Conservation (phyloP, 1,284 basidiomycete species). For the Mycena citricolor region DNA sequence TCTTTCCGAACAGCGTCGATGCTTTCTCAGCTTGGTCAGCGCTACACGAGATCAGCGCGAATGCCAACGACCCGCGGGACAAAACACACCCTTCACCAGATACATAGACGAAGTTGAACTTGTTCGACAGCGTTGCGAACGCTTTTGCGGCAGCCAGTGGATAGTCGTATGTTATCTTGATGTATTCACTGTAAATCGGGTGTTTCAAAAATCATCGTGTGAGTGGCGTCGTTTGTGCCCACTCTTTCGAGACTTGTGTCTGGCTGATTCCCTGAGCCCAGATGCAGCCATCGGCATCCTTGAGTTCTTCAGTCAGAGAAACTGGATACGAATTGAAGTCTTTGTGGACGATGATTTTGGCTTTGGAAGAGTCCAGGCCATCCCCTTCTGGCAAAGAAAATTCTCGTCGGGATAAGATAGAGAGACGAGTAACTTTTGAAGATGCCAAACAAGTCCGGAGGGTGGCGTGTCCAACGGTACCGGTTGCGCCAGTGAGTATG, state of each 20-base stretch:
- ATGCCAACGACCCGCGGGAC: neutral
- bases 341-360: slow-evolving; percentile 27
- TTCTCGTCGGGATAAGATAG: slow-evolving; percentile 28
- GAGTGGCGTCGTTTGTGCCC: neutral
- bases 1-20: slow-evolving; percentile 22
- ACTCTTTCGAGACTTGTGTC: slow-evolving; percentile 25
- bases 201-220: too few species aligned
- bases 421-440: slow-evolving; percentile 26
- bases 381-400: slow-evolving; percentile 15
- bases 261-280: slow-evolving; percentile 33
- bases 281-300: slow-evolving; percentile 29
- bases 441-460: slow-evolving; percentile 26
- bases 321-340: slow-evolving; percentile 25
- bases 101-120: slow-evolving; percentile 29
- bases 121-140: slow-evolving; percentile 24
- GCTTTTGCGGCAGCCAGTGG: slow-evolving; percentile 30
- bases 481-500: slow-evolving; percentile 32
- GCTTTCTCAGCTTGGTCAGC: slow-evolving; percentile 16
- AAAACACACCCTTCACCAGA: slow-evolving; percentile 27
- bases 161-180: slow-evolving; percentile 27
- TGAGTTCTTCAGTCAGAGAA: slow-evolving; percentile 24
- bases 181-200: slow-evolving; percentile 19
- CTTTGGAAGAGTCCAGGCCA: slow-evolving; percentile 21
- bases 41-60: slow-evolving; percentile 4
- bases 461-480: slow-evolving; percentile 27